Conservation (phyloP, 176 grass and related monocot genomes). For the Aegilops bicornis region DNA sequence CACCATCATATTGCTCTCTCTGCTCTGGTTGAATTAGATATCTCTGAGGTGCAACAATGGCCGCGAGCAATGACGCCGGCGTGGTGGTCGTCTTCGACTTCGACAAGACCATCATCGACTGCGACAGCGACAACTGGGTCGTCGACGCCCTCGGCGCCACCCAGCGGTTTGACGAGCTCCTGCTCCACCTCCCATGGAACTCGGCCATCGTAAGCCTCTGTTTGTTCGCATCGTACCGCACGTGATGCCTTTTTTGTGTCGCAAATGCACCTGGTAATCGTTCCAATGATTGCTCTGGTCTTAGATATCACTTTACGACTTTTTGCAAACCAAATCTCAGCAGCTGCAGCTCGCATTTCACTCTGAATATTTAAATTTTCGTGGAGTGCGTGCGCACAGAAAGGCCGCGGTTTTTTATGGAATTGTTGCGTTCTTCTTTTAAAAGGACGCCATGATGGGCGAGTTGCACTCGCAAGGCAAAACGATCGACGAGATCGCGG, state of each 20-base stretch:
- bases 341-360: no score
- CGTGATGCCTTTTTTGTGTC: not conserved
- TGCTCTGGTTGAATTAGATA: not conserved
- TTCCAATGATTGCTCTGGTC: not conserved
- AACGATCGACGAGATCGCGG: slow-evolving; percentile 49
- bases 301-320: no score
- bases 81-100: slow-evolving; percentile 78
- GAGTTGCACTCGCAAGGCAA: slow-evolving; percentile 67
- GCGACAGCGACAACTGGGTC: slow-evolving; percentile 91
- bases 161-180: slow-evolving; percentile 52
- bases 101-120: slow-evolving; percentile 95
- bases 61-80: slow-evolving; percentile 39
- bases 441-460: slow-evolving; percentile 66
- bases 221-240: not conserved
- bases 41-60: slow-evolving; percentile 7
- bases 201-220: slow-evolving; percentile 48
- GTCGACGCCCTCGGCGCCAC: slow-evolving; percentile 70
- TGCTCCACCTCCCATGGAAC: slow-evolving; percentile 73
- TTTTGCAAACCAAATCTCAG: no score
- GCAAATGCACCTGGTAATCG: not conserved
- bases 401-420: not conserved
- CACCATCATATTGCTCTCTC: not conserved
- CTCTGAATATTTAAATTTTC: no score
- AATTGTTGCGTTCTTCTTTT: not conserved
- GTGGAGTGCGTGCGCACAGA: no score